A percentile compares a stretch with the other conserved stretches of the same genome.
Conservation (phyloP, 106 monocot genomes). For the Ottelia alismoides region DNA sequence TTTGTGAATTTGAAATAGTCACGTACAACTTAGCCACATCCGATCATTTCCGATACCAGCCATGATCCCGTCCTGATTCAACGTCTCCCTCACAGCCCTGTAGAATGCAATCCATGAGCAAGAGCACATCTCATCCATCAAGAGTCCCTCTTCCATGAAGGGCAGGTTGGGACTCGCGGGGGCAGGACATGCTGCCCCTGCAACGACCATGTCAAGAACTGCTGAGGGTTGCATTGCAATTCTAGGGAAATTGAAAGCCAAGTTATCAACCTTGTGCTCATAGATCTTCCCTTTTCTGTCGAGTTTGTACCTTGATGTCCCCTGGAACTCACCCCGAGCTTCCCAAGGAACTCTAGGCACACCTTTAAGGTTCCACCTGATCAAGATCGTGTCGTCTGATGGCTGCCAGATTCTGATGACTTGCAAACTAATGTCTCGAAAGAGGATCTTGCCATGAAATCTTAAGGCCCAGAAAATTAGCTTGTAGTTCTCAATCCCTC, state of each 20-base stretch:
- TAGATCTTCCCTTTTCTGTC: slow-evolving; percentile 92
- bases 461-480: slow-evolving; percentile 83
- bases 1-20: background rate
- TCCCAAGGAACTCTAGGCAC: slow-evolving; percentile 91
- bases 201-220: slow-evolving; percentile 53
- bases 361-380: slow-evolving; percentile 68
- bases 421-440: slow-evolving; percentile 51
- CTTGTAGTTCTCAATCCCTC: slow-evolving; percentile 70
- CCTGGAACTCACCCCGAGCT: slow-evolving; percentile 57
- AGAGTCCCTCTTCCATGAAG: slow-evolving; percentile 17
- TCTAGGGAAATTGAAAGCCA: slow-evolving; percentile 64
- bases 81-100: slow-evolving; percentile 42
- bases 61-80: slow-evolving; percentile 18
- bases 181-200: slow-evolving; percentile 23
- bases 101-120: slow-evolving; percentile 73
- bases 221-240: slow-evolving; percentile 10
- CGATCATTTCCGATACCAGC: background rate
- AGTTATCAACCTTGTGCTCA: slow-evolving; percentile 84
- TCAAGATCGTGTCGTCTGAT: slow-evolving; percentile 57
- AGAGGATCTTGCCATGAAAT: slow-evolving; percentile 72
- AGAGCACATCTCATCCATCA: slow-evolving; percentile 2
- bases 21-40: slow-evolving; percentile 2
- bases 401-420: slow-evolving; percentile 79
- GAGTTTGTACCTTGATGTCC: slow-evolving; percentile 79
- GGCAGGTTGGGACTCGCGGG: slow-evolving; percentile 41